These are phyloP conservation scores for Sclerotiophoma versabilis DNA, from an alignment of 2,329 filamentous ascomycete species.

Conservation along the genomic window DNA sequence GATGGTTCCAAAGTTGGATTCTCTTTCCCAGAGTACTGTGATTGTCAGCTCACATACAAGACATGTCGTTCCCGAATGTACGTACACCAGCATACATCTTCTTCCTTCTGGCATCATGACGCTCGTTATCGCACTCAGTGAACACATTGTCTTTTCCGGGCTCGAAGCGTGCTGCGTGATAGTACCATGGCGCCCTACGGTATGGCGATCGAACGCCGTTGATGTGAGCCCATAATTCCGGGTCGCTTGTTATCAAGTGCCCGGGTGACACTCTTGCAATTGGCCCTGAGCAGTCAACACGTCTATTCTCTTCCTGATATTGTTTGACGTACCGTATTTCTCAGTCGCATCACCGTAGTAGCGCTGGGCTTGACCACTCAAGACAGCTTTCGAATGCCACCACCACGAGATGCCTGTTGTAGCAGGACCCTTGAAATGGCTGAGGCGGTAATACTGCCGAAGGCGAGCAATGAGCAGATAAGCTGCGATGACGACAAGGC, in stretches of 20 bases:
- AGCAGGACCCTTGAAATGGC: conserved; percentile 41
- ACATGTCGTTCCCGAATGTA: not conserved
- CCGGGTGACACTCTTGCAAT: conserved; percentile 58
- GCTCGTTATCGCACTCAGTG: conserved; percentile 57
- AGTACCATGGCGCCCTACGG: conserved; percentile 47
- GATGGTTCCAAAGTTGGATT: conserved; percentile 59
- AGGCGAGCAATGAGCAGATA: conserved; percentile 30
- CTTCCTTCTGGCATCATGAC: conserved; percentile 53
- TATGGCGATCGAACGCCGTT: conserved; percentile 52
- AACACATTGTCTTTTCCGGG: conserved; percentile 64
- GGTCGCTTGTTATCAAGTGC: conserved; percentile 58
- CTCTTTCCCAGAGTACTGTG: conserved; percentile 63
- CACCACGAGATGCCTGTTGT: conserved; percentile 41
- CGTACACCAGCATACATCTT: conserved; percentile 60
- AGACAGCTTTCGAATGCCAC: conserved; percentile 42
- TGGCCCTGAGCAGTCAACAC: conserved; percentile 38
- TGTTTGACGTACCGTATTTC: conserved; percentile 33
- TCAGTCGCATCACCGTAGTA: conserved; percentile 41
- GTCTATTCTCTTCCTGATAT: not conserved
- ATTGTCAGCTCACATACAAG: conserved; percentile 7
- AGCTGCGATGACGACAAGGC: conserved; percentile 18
- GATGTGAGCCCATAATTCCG: conserved; percentile 57
- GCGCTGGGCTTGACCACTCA: conserved; percentile 33
- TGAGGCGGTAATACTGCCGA: conserved; percentile 38
- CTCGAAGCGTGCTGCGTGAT: conserved; percentile 58